Percentiles rank a stretch among this genome's conserved stretches.
Evolutionary conservation across 495 filamentous ascomycete genomes (phyloP).

Genomic region (Amniculicola lignicola): DNA sequence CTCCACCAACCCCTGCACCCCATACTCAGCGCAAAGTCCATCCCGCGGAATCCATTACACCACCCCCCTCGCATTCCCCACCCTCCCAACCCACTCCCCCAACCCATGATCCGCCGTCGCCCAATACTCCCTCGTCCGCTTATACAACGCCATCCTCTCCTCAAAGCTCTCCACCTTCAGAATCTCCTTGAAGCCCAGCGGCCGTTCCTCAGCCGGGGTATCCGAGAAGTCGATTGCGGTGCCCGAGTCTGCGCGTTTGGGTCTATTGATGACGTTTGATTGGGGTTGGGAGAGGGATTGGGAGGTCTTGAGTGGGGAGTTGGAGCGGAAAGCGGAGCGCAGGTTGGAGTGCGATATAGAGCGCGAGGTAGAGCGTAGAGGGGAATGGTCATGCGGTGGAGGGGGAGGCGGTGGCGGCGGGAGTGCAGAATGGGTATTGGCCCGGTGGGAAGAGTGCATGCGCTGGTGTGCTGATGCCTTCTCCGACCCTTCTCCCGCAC

Average conservation of each 20-base stretch:
- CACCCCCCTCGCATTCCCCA: not conserved
- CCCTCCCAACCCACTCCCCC: constrained; percentile 21
- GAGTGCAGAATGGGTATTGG: too few species aligned
- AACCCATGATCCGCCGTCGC: constrained; percentile 29
- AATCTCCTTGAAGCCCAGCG: constrained; percentile 29
- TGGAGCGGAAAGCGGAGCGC: too few species aligned
- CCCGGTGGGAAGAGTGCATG: not conserved
- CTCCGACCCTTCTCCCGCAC: not conserved
- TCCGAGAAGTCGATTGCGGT: constrained; percentile 27
- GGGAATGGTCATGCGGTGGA: too few species aligned
- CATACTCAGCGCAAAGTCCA: too few species aligned
- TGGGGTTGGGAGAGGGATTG: not conserved
- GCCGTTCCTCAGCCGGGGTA: constrained; percentile 7
- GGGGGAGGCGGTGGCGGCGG: too few species aligned
- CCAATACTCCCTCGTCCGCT: constrained; percentile 28
- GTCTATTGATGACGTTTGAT: not conserved
- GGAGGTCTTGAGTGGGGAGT: not conserved
- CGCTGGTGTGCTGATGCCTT: not conserved
- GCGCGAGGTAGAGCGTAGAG: not conserved
- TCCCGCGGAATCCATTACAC: too few species aligned
- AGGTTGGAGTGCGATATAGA: not conserved
- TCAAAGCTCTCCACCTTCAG: constrained; percentile 17
- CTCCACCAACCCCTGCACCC: too few species aligned
- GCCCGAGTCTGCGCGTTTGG: constrained; percentile 27
- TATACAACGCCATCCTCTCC: constrained; percentile 25